Percentiles rank a stretch among this genome's conserved stretches.
phyloP scores from a whole-genome alignment of 805 yeast genomes.

The Yarrowia keelungensis region DNA sequence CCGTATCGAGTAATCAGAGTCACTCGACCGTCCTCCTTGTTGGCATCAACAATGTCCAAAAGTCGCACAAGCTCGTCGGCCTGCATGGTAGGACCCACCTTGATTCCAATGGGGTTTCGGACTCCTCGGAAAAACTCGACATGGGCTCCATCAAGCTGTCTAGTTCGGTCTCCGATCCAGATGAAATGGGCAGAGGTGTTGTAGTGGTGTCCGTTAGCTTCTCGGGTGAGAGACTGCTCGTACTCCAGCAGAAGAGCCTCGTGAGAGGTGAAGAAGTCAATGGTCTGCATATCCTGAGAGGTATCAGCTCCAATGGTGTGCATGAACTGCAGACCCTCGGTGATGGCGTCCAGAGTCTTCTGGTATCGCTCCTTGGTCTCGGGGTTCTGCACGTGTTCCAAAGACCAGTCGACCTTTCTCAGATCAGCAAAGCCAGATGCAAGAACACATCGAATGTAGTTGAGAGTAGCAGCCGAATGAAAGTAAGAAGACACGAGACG shows the following conservation, averaged over 20 bases:
- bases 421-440: slow-evolving; percentile 54
- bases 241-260: slow-evolving; percentile 54
- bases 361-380: slow-evolving; percentile 53
- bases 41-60: slow-evolving; percentile 53
- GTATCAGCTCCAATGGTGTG: slow-evolving; percentile 52
- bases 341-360: slow-evolving; percentile 49
- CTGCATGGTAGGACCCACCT: slow-evolving; percentile 55
- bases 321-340: slow-evolving; percentile 52
- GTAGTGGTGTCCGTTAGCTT: slow-evolving; percentile 49
- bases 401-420: slow-evolving; percentile 53
- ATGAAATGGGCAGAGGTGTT: slow-evolving; percentile 55
- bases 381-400: slow-evolving; percentile 52
- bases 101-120: slow-evolving; percentile 54
- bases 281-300: slow-evolving; percentile 46
- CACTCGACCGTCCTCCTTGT: slow-evolving; percentile 51
- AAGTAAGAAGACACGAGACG: slow-evolving; percentile 54
- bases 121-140: slow-evolving; percentile 56
- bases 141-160: slow-evolving; percentile 56
- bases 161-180: slow-evolving; percentile 56
- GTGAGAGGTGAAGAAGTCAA: slow-evolving; percentile 54
- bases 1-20: slow-evolving; percentile 56
- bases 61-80: slow-evolving; percentile 51
- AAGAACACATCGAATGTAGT: slow-evolving; percentile 51
- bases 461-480: slow-evolving; percentile 56
- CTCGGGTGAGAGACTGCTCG: slow-evolving; percentile 53